Base-by-base conservation (phyloP, 495 filamentous ascomycete species). In the Lepraria neglecta region DNA sequence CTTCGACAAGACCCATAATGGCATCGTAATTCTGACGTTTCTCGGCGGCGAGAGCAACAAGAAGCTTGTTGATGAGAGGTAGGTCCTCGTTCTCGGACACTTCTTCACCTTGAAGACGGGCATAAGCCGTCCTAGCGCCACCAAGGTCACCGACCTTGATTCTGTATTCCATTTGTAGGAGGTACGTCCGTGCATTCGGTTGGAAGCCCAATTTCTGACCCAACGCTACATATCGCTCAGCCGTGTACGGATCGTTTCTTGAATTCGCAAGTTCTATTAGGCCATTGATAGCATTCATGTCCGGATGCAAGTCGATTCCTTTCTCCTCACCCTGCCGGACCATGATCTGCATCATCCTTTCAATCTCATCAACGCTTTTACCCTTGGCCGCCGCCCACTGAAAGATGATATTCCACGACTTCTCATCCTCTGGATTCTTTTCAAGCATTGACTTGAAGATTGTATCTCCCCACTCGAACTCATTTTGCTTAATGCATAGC, bases 381-480 rank as follows among this genome's bases (percentile, higher is more conserved):
- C 84, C 86, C 62, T 86, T 81, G 14, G 85, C 78, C 14, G 86
- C 87, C 30, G 89, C 84, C 88, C 88, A 95, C 52, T 87, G 81
- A 46, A 96, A 78, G 7, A 86, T 74, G 35, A 86, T 77, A 64
- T 91, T 84, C 81, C 87, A 87, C 6, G 70, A 74, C 12, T 68
- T 76, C 28, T 78, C 73, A 43, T 87, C 80, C 31, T 63, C 70
- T 24, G 77, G 79, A 19, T 64, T 74, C 19, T 62, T 70, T 48
- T 78, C 73, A 30, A 84, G 68, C 19, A 91, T 68, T 5, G 81
- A 73, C 38, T 83, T 75, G 43, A 90, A 83, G 24, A 95, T 74
- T 19, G 77, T 65, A 52, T 80, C 76, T 3, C 85, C 86, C 82
- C 86, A 92, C 2, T 82, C 74, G 10, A 77, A 63, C 44, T 90